phyloP scores from a whole-genome alignment of 2,329 filamentous ascomycete genomes.

The Thelonectria discophora region DNA sequence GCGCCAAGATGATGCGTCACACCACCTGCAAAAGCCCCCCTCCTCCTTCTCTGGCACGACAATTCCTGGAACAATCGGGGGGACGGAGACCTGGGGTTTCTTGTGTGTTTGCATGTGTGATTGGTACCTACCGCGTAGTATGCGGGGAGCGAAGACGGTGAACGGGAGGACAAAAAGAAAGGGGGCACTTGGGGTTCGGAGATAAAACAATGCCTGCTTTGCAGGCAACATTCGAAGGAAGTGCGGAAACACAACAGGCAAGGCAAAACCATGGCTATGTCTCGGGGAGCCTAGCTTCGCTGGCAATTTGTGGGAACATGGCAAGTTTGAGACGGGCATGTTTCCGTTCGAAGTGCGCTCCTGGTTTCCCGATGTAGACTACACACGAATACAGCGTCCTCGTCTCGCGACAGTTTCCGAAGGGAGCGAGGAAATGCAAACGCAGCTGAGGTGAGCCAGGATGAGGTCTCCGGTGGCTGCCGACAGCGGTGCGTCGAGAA shows the following conservation, averaged over 20 bases:
- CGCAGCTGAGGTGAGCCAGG: neutral
- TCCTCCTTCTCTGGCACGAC: neutral
- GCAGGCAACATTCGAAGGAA: no score
- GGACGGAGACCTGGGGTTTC: conserved; percentile 7
- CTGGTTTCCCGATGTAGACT: neutral
- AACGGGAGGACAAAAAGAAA: neutral
- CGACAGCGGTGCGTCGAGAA: neutral
- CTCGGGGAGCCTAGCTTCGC: conserved; percentile 3
- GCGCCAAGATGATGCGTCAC: conserved; percentile 16
- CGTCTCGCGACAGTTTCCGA: neutral
- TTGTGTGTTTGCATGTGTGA: no score
- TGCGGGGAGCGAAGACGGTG: conserved; percentile 13
- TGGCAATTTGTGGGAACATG: neutral
- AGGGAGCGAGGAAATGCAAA: neutral
- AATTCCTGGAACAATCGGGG: no score
- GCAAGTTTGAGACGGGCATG: no score
- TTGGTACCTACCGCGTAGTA: no score
- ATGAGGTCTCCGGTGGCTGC: conserved; percentile 1
- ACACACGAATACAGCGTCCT: neutral
- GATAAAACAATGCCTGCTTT: neutral
- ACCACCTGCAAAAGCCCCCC: neutral
- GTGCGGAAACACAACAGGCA: no score
- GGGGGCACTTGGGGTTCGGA: neutral
- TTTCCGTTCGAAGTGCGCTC: no score
- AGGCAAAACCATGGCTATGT: neutral